Evolutionary conservation across 2,329 filamentous ascomycete genomes (phyloP), one percentile per base, ranked within the genome.

Genomic region (Cyclaneusma minus): DNA sequence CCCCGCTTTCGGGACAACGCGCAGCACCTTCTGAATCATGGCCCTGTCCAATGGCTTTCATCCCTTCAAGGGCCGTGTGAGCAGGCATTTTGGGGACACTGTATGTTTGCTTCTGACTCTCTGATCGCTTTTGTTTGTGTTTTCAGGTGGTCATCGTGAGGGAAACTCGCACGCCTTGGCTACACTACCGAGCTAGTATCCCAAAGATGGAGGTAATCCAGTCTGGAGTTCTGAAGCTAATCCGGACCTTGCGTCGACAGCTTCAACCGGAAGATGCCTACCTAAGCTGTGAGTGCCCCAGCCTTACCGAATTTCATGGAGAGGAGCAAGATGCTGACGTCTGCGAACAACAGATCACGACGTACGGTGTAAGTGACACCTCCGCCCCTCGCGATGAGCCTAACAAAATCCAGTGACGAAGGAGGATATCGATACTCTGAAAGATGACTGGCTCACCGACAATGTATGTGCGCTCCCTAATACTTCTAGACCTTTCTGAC

Each of bases 361-460:
- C 51, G 55, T 74, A 34, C 64, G 68, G 50, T 58, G 71, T 77
- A 59, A 33, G 49, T 50, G 25, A 26, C 17, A 13, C 30, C 27
- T 24, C 9, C 45, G 63, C 56, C 40, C 34, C 37, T 15, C n/a
- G 41, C 31, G 35, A 13, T 29, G 22, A 8, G 22, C 32, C 35
- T 22, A 37, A 25, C 29, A 35, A 36, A 31, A 42, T 29, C 41
- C 35, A 85, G 82, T 95, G 40, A 93, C 81, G 26, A 70, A 75
- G 48, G 82, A 89, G 48, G 89, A 98, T 52, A 69, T 95, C 39
- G 79, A 85, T 49, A 76, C 78, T 10, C 68, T 98, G 31, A 83
- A 80, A 54, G 64, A 80, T 52, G 89, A 94, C 60, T 98, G 89
- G 89, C 62, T 98, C 27, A 94, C 87, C 22, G 89, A 98, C 51